Conservation (phyloP, 1,284 basidiomycete species). For the Naganishia albida region DNA sequence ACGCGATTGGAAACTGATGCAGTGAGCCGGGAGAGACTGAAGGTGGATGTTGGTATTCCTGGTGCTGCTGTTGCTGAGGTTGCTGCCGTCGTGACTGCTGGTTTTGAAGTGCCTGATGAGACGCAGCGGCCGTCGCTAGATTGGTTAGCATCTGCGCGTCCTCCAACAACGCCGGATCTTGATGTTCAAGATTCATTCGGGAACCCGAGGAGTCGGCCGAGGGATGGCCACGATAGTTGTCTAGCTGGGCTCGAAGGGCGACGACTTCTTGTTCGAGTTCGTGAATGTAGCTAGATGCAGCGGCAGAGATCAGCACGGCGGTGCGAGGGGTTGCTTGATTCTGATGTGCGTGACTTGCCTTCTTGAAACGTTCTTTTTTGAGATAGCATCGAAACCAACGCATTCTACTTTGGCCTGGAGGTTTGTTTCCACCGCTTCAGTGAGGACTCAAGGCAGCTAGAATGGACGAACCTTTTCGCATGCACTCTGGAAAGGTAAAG, state of each 20-base stretch:
- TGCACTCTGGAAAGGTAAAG: slow-evolving; percentile 39
- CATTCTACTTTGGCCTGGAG: slow-evolving; percentile 54
- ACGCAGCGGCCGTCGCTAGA: slow-evolving; percentile 20
- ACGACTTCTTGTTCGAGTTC: slow-evolving; percentile 54
- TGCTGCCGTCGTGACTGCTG: slow-evolving; percentile 1
- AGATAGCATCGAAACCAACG: slow-evolving; percentile 56
- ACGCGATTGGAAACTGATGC: slow-evolving; percentile 11
- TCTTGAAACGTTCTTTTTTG: slow-evolving; percentile 55
- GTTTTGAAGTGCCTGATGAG: slow-evolving; percentile 22
- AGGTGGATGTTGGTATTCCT: slow-evolving; percentile 17
- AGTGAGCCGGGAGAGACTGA: slow-evolving; percentile 15
- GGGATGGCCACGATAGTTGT: slow-evolving; percentile 1
- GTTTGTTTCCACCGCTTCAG: background rate
- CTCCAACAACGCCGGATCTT: slow-evolving; percentile 17
- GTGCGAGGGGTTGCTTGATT: background rate
- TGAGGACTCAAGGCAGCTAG: too few relatives aligned
- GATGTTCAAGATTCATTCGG: slow-evolving; percentile 9
- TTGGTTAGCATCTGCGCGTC: slow-evolving; percentile 26
- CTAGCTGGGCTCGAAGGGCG: slow-evolving; percentile 49
- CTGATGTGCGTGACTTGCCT: slow-evolving; percentile 45
- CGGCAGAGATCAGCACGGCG: background rate
- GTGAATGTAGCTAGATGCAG: slow-evolving; percentile 49
- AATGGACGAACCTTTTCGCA: slow-evolving; percentile 29
- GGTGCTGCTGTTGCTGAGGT: slow-evolving; percentile 5
- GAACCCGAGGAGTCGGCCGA: background rate